phyloP scores from a whole-genome alignment of 305 asterid genomes.

The Fraxinus greggii region DNA sequence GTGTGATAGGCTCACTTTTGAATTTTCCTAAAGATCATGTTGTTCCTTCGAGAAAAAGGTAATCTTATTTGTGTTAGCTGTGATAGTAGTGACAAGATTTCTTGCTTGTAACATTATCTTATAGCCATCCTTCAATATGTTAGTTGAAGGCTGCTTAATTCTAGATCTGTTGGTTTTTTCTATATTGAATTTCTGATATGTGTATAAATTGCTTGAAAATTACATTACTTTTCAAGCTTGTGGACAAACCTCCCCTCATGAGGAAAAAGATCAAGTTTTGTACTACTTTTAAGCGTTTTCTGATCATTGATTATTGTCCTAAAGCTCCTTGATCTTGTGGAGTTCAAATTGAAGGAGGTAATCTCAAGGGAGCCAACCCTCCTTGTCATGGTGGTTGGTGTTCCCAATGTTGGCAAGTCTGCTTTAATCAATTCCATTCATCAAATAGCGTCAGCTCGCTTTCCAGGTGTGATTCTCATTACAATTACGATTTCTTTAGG shows the following conservation, averaged over 20 bases:
- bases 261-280: neutral
- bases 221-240: constrained; percentile 13
- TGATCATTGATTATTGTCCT: constrained; percentile 30
- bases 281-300: constrained; percentile 15
- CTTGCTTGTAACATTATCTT: neutral
- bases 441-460: constrained; percentile 76
- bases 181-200: neutral
- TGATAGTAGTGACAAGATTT: neutral
- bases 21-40: neutral
- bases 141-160: neutral
- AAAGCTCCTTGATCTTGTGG: constrained; percentile 91
- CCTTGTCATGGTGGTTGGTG: constrained; percentile 91
- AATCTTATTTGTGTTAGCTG: neutral
- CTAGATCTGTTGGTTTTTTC: neutral
- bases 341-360: constrained; percentile 78
- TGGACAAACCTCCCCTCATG: neutral
- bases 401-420: constrained; percentile 95
- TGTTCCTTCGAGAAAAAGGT: neutral
- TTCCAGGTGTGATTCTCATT: constrained; percentile 60
- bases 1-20: neutral
- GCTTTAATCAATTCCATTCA: constrained; percentile 82
- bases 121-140: neutral
- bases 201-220: constrained; percentile 1
- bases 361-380: constrained; percentile 88
- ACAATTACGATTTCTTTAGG: constrained; percentile 6